Percentiles rank a stretch among this genome's conserved stretches.
Evolutionary conservation across 2,329 filamentous ascomycete genomes (phyloP).

Genomic region (Colletotrichum lini): DNA sequence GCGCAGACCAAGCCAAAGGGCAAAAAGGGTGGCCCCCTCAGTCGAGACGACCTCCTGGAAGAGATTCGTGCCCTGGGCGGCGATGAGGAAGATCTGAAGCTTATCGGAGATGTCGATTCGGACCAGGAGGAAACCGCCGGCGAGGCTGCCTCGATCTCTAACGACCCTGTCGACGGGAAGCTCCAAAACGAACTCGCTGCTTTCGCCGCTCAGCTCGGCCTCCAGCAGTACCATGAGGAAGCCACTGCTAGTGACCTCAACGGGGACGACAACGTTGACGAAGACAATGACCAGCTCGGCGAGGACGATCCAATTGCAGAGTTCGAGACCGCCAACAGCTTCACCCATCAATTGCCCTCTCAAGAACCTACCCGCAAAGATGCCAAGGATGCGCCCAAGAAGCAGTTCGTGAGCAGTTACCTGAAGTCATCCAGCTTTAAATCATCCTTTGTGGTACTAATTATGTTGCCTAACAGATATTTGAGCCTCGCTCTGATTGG

Average conservation of each 20-base stretch:
- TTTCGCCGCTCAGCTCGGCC: conserved; percentile 41
- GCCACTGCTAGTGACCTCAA: conserved; percentile 43
- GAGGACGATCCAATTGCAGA: conserved; percentile 46
- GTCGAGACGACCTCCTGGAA: conserved; percentile 64
- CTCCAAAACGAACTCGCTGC: conserved; percentile 36
- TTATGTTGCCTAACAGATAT: conserved; percentile 56
- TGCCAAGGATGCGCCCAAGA: conserved; percentile 59
- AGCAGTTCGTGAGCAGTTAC: conserved; percentile 46
- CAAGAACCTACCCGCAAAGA: conserved; percentile 10
- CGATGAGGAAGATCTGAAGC: conserved; percentile 74
- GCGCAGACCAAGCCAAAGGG: conserved; percentile 44
- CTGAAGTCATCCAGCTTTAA: conserved; percentile 2
- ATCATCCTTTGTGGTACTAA: conserved; percentile 19
- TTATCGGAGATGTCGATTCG: conserved; percentile 67
- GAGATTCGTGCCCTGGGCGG: conserved; percentile 77
- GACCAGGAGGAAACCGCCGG: conserved; percentile 51
- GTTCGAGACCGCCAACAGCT: conserved; percentile 46
- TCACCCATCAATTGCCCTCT: background rate
- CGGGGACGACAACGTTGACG: conserved; percentile 48
- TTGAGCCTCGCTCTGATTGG: conserved; percentile 73
- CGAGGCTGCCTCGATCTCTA: background rate
- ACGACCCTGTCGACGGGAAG: conserved; percentile 25
- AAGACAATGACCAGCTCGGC: conserved; percentile 53
- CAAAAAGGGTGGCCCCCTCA: conserved; percentile 18
- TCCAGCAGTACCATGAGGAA: conserved; percentile 33